Percentiles rank a stretch among this genome's conserved stretches.
These are phyloP conservation scores for Symmetrospora coprosmae DNA, from an alignment of 768 basidiomycete genomes.

Conservation along the genomic window DNA sequence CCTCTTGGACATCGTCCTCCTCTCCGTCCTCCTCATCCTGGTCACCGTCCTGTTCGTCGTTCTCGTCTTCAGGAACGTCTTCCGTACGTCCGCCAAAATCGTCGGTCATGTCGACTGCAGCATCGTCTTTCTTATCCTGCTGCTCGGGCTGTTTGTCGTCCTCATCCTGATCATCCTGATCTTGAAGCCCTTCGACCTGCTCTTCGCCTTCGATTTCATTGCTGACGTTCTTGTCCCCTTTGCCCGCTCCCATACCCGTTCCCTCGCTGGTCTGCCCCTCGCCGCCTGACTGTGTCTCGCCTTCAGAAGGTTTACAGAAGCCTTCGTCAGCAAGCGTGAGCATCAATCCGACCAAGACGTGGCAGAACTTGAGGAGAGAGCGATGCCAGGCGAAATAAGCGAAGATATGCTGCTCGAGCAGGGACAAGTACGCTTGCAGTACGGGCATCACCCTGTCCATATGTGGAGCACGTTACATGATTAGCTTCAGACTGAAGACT, in stretches of 20 bases:
- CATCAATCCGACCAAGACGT: constrained; percentile 59
- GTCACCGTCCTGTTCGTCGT: constrained; percentile 37
- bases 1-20: constrained; percentile 59
- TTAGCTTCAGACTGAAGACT: too few species aligned
- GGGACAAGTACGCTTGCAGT: constrained; percentile 49
- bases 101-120: constrained; percentile 41
- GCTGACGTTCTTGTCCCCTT: constrained; percentile 72
- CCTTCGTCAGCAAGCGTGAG: constrained; percentile 65
- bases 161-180: constrained; percentile 39
- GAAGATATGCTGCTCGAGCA: constrained; percentile 49
- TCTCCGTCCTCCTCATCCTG: constrained; percentile 44
- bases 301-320: constrained; percentile 79
- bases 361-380: constrained; percentile 68
- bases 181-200: constrained; percentile 81
- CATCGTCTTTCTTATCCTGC: constrained; percentile 40
- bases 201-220: constrained; percentile 91
- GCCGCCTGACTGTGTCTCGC: constrained; percentile 39
- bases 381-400: constrained; percentile 54
- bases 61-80: constrained; percentile 60
- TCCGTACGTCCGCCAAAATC: constrained; percentile 44
- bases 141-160: constrained; percentile 33
- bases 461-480: too few species aligned
- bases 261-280: constrained; percentile 48
- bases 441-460: constrained; percentile 51
- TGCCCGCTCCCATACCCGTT: constrained; percentile 74